Conservation (phyloP, 2,329 filamentous ascomycete genomes). For the Fusarium napiforme region DNA sequence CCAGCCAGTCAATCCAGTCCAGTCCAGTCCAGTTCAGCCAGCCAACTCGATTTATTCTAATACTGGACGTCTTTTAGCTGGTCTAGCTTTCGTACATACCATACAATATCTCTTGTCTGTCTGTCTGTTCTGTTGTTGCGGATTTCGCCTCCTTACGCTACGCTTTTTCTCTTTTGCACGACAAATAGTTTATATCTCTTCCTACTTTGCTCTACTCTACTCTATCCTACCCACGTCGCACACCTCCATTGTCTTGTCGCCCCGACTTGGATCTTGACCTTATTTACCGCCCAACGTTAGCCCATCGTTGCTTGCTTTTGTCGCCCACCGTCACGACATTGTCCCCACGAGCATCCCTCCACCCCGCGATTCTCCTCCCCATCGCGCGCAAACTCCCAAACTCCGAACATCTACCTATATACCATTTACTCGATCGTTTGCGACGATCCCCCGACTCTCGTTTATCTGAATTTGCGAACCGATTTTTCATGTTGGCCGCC, state of each 20-base stretch:
- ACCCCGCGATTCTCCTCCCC: slow-evolving; percentile 34
- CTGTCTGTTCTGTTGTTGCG: slow-evolving; percentile 8
- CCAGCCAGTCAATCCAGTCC: background rate
- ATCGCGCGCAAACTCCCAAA: slow-evolving; percentile 26
- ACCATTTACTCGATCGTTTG: slow-evolving; percentile 13
- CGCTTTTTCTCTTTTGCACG: background rate
- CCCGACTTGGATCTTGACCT: slow-evolving; percentile 5
- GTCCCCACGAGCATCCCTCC: slow-evolving; percentile 36
- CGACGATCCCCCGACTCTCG: slow-evolving; percentile 8
- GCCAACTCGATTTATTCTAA: slow-evolving; percentile 20
- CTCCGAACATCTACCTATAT: background rate
- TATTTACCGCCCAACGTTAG: slow-evolving; percentile 13
- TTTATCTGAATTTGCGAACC: slow-evolving; percentile 30
- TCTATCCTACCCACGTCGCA: background rate
- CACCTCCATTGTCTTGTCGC: slow-evolving; percentile 13
- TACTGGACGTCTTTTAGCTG: slow-evolving; percentile 29
- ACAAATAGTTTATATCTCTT: slow-evolving; percentile 3
- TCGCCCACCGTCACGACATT: slow-evolving; percentile 28
- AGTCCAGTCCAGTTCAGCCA: background rate
- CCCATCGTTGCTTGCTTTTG: slow-evolving; percentile 38
- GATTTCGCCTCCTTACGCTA: slow-evolving; percentile 14
- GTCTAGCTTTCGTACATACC: slow-evolving; percentile 33
- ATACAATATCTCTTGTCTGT: background rate
- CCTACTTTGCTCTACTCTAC: background rate
- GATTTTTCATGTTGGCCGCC: slow-evolving; percentile 48